phyloP scores from a whole-genome alignment of 495 filamentous ascomycete species.

The Aspergillus kassunensis region DNA sequence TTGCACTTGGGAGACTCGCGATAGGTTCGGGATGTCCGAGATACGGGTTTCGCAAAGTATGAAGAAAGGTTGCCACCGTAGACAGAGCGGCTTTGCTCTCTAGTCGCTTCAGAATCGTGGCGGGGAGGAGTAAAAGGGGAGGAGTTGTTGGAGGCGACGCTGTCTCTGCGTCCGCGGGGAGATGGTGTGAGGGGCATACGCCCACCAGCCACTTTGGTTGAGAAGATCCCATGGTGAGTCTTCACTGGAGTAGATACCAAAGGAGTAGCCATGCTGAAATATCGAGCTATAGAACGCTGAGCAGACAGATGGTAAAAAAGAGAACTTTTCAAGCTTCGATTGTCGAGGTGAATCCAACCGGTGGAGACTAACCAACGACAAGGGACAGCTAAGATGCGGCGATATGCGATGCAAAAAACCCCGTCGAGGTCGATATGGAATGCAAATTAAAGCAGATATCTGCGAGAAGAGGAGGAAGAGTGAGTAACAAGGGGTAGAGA shows the following conservation, averaged over 20 bases:
- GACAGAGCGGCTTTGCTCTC: constrained; percentile 51
- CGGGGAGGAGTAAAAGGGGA: constrained; percentile 79
- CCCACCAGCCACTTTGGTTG: constrained; percentile 85
- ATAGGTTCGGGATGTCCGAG: constrained; percentile 33
- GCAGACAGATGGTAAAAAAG: constrained; percentile 12
- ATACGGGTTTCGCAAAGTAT: constrained; percentile 60
- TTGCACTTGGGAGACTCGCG: constrained; percentile 90
- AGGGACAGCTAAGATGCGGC: constrained; percentile 19
- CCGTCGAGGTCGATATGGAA: constrained; percentile 23
- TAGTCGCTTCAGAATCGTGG: constrained; percentile 37
- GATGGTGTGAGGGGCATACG: constrained; percentile 94
- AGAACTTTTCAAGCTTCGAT: constrained; percentile 9
- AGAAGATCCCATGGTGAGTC: constrained; percentile 90
- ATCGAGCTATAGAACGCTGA: constrained; percentile 22
- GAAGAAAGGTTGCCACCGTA: constrained; percentile 71
- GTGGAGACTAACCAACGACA: constrained; percentile 16
- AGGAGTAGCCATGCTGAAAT: constrained; percentile 73
- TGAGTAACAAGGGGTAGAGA: constrained; percentile 22
- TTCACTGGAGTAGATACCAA: constrained; percentile 88
- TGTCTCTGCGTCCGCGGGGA: constrained; percentile 57
- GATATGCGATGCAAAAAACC: constrained; percentile 18
- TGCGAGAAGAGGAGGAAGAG: constrained; percentile 13
- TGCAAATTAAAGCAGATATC: constrained; percentile 29
- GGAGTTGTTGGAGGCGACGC: constrained; percentile 47
- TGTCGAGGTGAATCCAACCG: constrained; percentile 14